A percentile compares a stretch with the other conserved stretches of the same genome.
These are phyloP conservation scores for Nakazawaea molendinolei DNA, from an alignment of 805 yeast species.

Conservation along the genomic window DNA sequence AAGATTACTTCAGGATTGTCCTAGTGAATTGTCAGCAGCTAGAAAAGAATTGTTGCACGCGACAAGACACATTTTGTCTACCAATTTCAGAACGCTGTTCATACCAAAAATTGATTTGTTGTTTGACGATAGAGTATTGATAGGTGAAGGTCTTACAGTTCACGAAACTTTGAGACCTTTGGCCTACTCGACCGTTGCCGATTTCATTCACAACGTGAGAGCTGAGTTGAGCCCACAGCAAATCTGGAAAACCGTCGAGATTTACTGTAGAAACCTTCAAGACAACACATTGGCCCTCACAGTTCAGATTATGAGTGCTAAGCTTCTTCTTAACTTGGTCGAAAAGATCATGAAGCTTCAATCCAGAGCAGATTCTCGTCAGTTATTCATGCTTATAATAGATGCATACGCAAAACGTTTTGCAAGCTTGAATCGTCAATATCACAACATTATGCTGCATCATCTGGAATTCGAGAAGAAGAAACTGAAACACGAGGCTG, in stretches of 20 bases:
- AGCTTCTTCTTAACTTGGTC: constrained; percentile 76
- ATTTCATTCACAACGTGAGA: constrained; percentile 87
- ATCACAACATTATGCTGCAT: constrained; percentile 54
- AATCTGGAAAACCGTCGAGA: constrained; percentile 79
- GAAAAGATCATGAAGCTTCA: constrained; percentile 82
- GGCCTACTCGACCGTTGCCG: constrained; percentile 94
- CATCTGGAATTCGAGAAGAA: constrained; percentile 47
- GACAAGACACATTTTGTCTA: constrained; percentile 88
- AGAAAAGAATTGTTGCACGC: constrained; percentile 92
- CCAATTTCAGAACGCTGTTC: constrained; percentile 77
- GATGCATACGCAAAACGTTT: constrained; percentile 85
- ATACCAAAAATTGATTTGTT: constrained; percentile 79
- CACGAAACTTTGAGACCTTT: constrained; percentile 85
- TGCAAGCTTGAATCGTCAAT: constrained; percentile 65
- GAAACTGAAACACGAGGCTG: constrained; percentile 34
- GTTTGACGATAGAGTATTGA: constrained; percentile 78
- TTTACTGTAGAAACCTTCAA: constrained; percentile 73
- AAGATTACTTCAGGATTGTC: constrained; percentile 88
- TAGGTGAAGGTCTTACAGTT: constrained; percentile 91
- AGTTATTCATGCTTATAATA: constrained; percentile 76
- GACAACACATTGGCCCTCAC: constrained; percentile 80
- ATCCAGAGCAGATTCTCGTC: constrained; percentile 75
- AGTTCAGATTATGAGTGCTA: constrained; percentile 96
- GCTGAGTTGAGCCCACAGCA: constrained; percentile 75
- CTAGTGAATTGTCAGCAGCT: constrained; percentile 85